Conservation (phyloP, 768 basidiomycete species). For the Dioszegia aurantiaca region DNA sequence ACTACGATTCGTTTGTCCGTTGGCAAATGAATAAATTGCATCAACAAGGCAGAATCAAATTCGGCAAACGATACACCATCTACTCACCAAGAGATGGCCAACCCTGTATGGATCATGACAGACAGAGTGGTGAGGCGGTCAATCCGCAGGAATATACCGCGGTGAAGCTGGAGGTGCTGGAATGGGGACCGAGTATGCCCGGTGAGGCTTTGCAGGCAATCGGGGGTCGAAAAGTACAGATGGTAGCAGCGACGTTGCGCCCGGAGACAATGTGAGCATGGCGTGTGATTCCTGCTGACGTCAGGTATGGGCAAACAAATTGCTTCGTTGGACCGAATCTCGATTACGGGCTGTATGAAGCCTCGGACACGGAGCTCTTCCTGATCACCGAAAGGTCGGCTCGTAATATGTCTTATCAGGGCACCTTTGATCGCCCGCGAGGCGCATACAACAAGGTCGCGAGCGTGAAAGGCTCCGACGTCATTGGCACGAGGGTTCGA, state of each 20-base stretch:
- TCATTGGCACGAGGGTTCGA: conserved; percentile 84
- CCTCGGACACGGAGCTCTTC: conserved; percentile 67
- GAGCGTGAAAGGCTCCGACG: conserved; percentile 71
- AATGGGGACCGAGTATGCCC: conserved; percentile 74
- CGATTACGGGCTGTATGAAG: conserved; percentile 88
- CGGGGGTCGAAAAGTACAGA: conserved; percentile 74
- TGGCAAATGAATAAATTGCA: conserved; percentile 97
- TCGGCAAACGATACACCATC: conserved; percentile 96
- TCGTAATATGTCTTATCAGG: conserved; percentile 98
- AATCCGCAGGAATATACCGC: conserved; percentile 94
- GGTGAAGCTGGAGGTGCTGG: conserved; percentile 86
- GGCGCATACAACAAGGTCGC: conserved; percentile 71
- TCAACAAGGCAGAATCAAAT: conserved; percentile 86
- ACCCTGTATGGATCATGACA: conserved; percentile 99
- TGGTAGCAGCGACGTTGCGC: conserved; percentile 93
- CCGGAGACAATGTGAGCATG: conserved; percentile 86
- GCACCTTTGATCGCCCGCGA: conserved; percentile 64
- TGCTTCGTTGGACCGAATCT: conserved; percentile 88
- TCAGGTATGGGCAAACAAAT: conserved; percentile 95
- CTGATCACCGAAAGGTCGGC: conserved; percentile 84
- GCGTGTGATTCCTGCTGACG: conserved; percentile 4
- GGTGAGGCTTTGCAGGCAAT: conserved; percentile 65
- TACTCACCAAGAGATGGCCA: conserved; percentile 98
- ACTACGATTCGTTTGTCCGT: conserved; percentile 92
- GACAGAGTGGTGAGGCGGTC: conserved; percentile 86